A percentile compares a stretch with the other conserved stretches of the same genome.
phyloP scores from a whole-genome alignment of 805 yeast genomes.

The Babjeviella inositovora region DNA sequence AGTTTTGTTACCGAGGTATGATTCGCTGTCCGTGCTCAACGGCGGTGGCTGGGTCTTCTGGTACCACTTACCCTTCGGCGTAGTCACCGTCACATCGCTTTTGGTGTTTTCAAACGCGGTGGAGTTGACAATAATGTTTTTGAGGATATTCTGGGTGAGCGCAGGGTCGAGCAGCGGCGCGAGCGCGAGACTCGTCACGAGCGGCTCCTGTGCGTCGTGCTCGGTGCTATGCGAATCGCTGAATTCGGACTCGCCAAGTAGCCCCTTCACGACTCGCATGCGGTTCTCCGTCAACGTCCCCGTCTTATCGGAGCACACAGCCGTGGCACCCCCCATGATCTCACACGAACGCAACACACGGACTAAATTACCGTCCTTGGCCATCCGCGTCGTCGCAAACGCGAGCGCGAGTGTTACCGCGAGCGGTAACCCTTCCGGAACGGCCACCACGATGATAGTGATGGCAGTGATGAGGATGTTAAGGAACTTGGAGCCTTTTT shows the following conservation, averaged over 20 bases:
- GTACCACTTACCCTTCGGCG: constrained; percentile 3
- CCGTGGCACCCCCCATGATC: constrained; percentile 98
- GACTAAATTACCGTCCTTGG: constrained; percentile 90
- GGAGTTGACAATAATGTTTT: constrained; percentile 65
- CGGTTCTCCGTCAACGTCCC: constrained; percentile 91
- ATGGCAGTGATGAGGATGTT: constrained; percentile 82
- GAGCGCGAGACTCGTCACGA: no score
- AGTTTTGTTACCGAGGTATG: constrained; percentile 83
- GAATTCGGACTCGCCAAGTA: constrained; percentile 41
- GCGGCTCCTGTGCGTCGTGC: constrained; percentile 4
- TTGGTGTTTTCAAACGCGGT: constrained; percentile 76
- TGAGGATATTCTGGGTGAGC: background rate
- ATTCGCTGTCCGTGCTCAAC: constrained; percentile 20
- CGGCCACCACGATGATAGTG: constrained; percentile 91
- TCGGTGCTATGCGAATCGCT: constrained; percentile 37
- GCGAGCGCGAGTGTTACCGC: constrained; percentile 96
- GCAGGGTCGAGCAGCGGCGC: constrained; percentile 8
- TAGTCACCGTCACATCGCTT: constrained; percentile 8
- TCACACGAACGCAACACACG: constrained; percentile 89
- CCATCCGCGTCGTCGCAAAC: constrained; percentile 97
- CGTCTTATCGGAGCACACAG: constrained; percentile 92
- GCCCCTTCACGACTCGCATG: constrained; percentile 80
- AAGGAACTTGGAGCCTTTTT: constrained; percentile 73
- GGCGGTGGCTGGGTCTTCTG: constrained; percentile 5
- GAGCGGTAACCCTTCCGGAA: constrained; percentile 97